These are phyloP conservation scores for Scheffersomyces cryptocercus DNA, from an alignment of 1,139 yeast genomes.

Conservation along the genomic window DNA sequence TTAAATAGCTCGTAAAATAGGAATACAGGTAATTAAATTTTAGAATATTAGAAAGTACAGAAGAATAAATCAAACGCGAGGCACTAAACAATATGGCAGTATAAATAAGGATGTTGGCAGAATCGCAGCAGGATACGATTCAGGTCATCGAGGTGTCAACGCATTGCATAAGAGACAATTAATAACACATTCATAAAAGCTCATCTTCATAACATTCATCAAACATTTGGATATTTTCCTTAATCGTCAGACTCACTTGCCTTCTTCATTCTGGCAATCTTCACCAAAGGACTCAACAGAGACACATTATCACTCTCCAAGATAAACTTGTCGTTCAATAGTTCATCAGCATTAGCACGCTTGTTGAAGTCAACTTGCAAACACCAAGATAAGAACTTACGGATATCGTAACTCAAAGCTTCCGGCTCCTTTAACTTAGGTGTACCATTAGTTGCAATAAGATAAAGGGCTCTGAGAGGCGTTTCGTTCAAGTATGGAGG, in stretches of 20 bases:
- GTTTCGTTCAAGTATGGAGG: conserved; percentile 97
- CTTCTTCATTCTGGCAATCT: conserved; percentile 82
- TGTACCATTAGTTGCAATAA: conserved; percentile 95
- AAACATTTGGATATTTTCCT: too few relatives aligned
- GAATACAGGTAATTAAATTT: too few relatives aligned
- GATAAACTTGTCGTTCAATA: conserved; percentile 73
- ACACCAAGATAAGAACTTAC: conserved; percentile 73
- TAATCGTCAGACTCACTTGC: conserved; percentile 46
- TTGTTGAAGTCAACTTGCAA: conserved; percentile 82
- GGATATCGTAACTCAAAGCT: conserved; percentile 64
- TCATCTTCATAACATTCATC: too few relatives aligned
- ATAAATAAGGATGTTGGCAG: too few relatives aligned
- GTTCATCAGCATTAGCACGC: conserved; percentile 78
- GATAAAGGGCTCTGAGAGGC: conserved; percentile 85
- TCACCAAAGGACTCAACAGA: conserved; percentile 86
- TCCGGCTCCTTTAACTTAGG: conserved; percentile 91
- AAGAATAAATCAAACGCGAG: too few relatives aligned
- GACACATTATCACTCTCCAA: conserved; percentile 68
- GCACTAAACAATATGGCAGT: too few relatives aligned
- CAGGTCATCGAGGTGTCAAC: too few relatives aligned
- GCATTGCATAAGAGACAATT: too few relatives aligned
- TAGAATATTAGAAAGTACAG: too few relatives aligned
- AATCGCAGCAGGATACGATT: too few relatives aligned
- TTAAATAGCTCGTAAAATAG: too few relatives aligned
- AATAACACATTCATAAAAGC: too few relatives aligned